These are phyloP conservation scores for Pseudognaphalium luteoalbum DNA, from an alignment of 129 eudicot genomes.

Conservation along the genomic window DNA sequence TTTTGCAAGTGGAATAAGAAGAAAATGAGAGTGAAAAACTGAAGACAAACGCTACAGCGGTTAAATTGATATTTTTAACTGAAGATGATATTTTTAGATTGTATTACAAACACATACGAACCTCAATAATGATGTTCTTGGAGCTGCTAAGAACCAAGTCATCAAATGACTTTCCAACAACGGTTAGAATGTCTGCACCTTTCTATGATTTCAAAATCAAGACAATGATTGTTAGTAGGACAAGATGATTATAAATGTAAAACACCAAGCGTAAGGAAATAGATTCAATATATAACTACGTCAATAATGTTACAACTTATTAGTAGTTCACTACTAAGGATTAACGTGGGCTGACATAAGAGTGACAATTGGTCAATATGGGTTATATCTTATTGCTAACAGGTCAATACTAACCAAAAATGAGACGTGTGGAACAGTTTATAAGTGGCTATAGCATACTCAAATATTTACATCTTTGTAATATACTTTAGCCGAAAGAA, in stretches of 20 bases:
- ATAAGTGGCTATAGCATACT: neutral
- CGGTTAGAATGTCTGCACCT: conserved; percentile 52
- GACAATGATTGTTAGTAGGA: neutral
- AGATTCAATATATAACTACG: neutral
- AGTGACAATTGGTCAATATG: neutral
- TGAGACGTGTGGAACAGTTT: neutral
- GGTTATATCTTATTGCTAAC: neutral
- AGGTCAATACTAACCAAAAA: neutral
- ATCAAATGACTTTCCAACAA: conserved; percentile 91
- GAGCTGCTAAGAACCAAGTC: conserved; percentile 64
- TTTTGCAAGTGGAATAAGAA: too few relatives aligned
- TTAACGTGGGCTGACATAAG: neutral
- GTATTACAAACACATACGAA: conserved; percentile 17
- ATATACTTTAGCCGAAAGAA: neutral
- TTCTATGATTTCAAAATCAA: conserved; percentile 46
- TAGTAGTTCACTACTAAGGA: neutral
- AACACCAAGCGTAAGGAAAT: neutral
- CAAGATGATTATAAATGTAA: neutral
- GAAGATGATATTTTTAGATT: neutral
- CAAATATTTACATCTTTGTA: neutral
- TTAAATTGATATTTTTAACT: neutral
- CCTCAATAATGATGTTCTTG: conserved; percentile 81
- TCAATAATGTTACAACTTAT: neutral
- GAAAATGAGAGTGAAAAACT: neutral
- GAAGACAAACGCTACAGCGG: neutral